Evolutionary conservation across 352 stramenopile genomes (phyloP), one percentile per base, ranked within the genome.

Genomic region (Phytophthora fragariae): DNA sequence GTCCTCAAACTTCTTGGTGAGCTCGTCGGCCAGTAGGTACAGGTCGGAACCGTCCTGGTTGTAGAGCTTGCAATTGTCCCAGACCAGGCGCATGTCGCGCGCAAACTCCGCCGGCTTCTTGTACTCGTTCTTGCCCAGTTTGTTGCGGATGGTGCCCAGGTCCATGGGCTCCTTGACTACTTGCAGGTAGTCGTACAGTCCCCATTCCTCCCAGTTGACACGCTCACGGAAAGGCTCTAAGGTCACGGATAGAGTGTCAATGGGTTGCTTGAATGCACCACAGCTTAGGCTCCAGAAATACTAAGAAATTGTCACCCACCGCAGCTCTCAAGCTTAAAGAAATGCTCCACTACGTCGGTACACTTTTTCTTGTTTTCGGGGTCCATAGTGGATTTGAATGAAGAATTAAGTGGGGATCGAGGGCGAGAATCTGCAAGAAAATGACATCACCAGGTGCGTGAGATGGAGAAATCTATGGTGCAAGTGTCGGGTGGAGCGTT

Each of bases 131-230:
- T 94, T 95, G 65, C 56, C 72, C 11, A 97, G 74, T 73, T 94
- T 95, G 57, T 10, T 76, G 64, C 87, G 88, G 49, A 98, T 91
- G 31, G 93, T 97, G 47, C 92, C 92, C 35, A 98, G 80, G 74
- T 98, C 93, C 92, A 98, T 98, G 41, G 93, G 93, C 65, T 88
- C 84, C 70, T 98, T 98, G 39, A 98, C 88, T 55, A 97, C 83
- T 68, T 96, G 82, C 44, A 96, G 73, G 80, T 98, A 98, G 82
- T 98, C 92, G 58, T 94, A 92, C 14, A 98, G 83, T 9, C 87
- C 89, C 89, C 88, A 96, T 67, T 96, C 89, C 66, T 96, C 89
- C 89, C 89, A 96, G 77, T 96, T 96, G 61, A 96, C 89, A 67
- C 89, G 89, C 80, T 96, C 88, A 24, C 82, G 88, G 64, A 96